Percentiles rank a stretch among this genome's conserved stretches.
phyloP scores from a whole-genome alignment of 2,329 filamentous ascomycete species.

The Pyrenophora tritici-repentis region DNA sequence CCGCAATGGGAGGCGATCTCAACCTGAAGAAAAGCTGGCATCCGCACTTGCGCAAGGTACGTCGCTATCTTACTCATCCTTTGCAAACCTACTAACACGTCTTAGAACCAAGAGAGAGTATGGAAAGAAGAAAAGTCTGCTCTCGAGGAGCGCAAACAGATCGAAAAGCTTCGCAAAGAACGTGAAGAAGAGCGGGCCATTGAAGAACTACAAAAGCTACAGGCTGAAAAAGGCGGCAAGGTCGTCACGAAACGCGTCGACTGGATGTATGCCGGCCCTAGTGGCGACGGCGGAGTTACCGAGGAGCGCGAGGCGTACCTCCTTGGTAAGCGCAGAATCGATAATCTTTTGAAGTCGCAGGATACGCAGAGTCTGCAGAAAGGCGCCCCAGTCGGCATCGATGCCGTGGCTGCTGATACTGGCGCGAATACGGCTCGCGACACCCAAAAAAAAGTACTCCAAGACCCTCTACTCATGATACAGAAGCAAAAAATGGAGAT shows the following conservation, averaged over 20 bases:
- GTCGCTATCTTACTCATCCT: too few relatives aligned
- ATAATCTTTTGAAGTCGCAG: conserved; percentile 76
- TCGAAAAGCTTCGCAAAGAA: conserved; percentile 88
- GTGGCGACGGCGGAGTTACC: conserved; percentile 65
- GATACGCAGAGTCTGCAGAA: conserved; percentile 78
- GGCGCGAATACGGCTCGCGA: conserved; percentile 76
- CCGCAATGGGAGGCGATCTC: conserved; percentile 84
- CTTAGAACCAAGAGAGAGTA: conserved; percentile 79
- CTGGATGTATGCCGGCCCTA: conserved; percentile 97
- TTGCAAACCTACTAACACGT: too few relatives aligned
- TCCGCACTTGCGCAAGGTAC: conserved; percentile 73
- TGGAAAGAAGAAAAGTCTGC: conserved; percentile 92
- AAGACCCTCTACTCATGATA: conserved; percentile 90
- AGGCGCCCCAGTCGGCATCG: conserved; percentile 47
- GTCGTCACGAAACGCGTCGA: conserved; percentile 84
- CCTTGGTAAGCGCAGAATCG: conserved; percentile 88
- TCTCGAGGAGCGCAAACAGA: conserved; percentile 91
- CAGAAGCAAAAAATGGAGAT: conserved; percentile 75
- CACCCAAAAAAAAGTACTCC: conserved; percentile 81
- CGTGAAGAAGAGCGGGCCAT: conserved; percentile 91
- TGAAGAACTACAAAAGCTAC: conserved; percentile 86
- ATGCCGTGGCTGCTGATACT: conserved; percentile 57
- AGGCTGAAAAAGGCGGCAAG: conserved; percentile 78
- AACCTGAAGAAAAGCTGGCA: conserved; percentile 92
- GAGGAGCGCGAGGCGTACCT: conserved; percentile 95